These are phyloP conservation scores for Leccinum barrowsii DNA, from an alignment of 768 basidiomycete genomes.

Conservation along the genomic window DNA sequence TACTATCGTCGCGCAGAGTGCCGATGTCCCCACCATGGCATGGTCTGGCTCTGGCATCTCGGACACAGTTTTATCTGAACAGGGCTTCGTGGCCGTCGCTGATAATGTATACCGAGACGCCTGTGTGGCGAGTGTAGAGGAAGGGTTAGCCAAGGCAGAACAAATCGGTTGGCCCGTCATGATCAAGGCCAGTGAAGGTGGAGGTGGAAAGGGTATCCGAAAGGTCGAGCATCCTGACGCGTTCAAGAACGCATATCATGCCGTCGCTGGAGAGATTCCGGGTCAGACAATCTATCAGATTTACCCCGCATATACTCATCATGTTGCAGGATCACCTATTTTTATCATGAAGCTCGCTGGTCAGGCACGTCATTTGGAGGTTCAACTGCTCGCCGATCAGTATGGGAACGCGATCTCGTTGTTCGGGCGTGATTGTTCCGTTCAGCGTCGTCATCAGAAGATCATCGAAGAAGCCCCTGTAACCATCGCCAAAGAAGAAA, in stretches of 20 bases:
- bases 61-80: conserved; percentile 77
- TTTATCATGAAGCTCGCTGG: conserved; percentile 99
- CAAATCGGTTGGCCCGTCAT: conserved; percentile 95
- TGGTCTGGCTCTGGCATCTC: conserved; percentile 97
- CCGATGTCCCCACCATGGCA: conserved; percentile 95
- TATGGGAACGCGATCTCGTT: conserved; percentile 99
- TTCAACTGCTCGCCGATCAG: conserved; percentile 97
- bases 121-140: conserved; percentile 84
- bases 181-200: conserved; percentile 99
- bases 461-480: conserved; percentile 99
- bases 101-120: conserved; percentile 86
- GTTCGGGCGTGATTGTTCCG: conserved; percentile 98
- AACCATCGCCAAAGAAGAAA: conserved; percentile 89
- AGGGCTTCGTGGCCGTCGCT: conserved; percentile 92
- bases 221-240: conserved; percentile 84
- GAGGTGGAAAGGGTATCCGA: conserved; percentile 98
- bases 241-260: conserved; percentile 93
- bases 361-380: conserved; percentile 95
- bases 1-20: conserved; percentile 97
- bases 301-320: conserved; percentile 8
- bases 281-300: conserved; percentile 46
- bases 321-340: conserved; percentile 79
- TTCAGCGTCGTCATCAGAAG: conserved; percentile 98
- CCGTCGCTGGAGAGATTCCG: conserved; percentile 94
- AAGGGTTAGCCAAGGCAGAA: conserved; percentile 80